Evolutionary conservation across 208 protist species (phyloP).

Genomic region (Leishmania braziliensis): DNA sequence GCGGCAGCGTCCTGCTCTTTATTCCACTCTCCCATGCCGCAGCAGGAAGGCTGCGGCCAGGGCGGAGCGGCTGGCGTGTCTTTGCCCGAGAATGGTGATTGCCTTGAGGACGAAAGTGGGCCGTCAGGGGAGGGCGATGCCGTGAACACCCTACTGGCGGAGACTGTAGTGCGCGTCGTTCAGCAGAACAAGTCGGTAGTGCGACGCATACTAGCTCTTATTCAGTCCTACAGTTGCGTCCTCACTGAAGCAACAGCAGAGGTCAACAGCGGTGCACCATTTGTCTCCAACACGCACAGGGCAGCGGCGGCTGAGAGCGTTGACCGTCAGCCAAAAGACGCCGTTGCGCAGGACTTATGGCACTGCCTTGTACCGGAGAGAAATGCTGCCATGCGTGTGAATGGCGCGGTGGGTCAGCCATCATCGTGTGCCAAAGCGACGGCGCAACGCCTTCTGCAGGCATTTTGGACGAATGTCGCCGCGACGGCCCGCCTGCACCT

Average conservation of each 20-base stretch:
- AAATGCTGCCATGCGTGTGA: too few species aligned
- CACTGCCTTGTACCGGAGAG: constrained; percentile 9
- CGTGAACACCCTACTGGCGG: not conserved
- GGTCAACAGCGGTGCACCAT: not conserved
- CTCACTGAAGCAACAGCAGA: not conserved
- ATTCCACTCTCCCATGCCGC: not conserved
- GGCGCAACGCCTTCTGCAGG: constrained; percentile 10
- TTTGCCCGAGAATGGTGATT: not conserved
- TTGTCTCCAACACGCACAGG: not conserved
- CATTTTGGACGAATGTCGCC: constrained; percentile 27
- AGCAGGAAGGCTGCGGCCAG: not conserved
- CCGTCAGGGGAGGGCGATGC: not conserved
- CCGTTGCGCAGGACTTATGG: constrained; percentile 14
- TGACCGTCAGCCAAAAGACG: not conserved
- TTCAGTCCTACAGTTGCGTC: constrained; percentile 20
- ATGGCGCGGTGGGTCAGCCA: not conserved
- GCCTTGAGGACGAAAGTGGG: not conserved
- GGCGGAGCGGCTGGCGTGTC: not conserved
- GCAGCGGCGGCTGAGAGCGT: not conserved
- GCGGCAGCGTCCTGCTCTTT: not conserved
- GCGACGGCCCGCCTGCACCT: constrained; percentile 1
- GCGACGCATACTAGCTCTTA: constrained; percentile 25
- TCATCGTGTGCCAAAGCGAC: constrained; percentile 1
- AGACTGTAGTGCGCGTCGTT: constrained; percentile 25
- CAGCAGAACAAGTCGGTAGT: constrained; percentile 34